A percentile compares a stretch with the other conserved stretches of the same genome.
Conservation (phyloP, 371 early-diverging fungal species). For the Choanephora cucurbitarum region DNA sequence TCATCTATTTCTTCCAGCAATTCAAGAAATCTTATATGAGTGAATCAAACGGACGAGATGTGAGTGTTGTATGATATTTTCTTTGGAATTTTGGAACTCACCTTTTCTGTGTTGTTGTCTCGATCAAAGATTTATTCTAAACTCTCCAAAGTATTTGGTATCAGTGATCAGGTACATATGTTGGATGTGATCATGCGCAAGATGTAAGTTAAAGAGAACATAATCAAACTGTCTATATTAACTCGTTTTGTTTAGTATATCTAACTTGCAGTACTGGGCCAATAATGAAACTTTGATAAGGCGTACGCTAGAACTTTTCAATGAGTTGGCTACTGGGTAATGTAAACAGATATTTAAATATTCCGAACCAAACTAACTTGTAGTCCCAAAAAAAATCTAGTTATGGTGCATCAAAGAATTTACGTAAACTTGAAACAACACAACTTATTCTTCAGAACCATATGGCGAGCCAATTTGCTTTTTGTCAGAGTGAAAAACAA, state of each 20-base stretch:
- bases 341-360: slow-evolving; percentile 2
- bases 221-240: neutral
- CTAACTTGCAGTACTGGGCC: slow-evolving; percentile 39
- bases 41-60: slow-evolving; percentile 31
- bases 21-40: slow-evolving; percentile 82
- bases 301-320: slow-evolving; percentile 64
- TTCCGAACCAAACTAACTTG: no score
- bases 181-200: slow-evolving; percentile 73
- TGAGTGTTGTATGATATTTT: neutral
- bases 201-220: slow-evolving; percentile 44
- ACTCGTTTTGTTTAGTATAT: slow-evolving; percentile 13
- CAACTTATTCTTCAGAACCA: slow-evolving; percentile 72
- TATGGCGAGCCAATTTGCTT: slow-evolving; percentile 65
- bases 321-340: slow-evolving; percentile 84
- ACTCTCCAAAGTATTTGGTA: slow-evolving; percentile 54
- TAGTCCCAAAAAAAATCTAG: no score
- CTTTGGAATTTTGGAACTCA: neutral
- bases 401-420: slow-evolving; percentile 67
- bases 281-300: slow-evolving; percentile 31
- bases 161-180: slow-evolving; percentile 58
- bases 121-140: slow-evolving; percentile 50
- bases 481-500: slow-evolving; percentile 53
- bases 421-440: slow-evolving; percentile 73
- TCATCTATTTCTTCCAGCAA: slow-evolving; percentile 75
- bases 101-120: no score